Conservation (phyloP, 768 basidiomycete genomes). For the Lactifluus hygrophoroides region DNA sequence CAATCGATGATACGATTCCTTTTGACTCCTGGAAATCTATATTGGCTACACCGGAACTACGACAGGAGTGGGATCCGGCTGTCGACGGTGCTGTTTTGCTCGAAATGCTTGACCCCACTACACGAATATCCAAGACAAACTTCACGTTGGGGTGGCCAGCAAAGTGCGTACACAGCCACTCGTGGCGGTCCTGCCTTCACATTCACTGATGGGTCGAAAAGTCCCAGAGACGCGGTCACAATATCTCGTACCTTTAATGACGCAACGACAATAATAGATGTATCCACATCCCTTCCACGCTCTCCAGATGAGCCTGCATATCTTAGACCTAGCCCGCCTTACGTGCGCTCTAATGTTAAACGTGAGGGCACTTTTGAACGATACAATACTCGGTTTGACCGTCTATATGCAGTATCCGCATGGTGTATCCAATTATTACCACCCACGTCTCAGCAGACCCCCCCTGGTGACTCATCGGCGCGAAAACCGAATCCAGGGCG, state of each 20-base stretch:
- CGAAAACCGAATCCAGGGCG: conserved; percentile 26
- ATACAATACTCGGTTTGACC: conserved; percentile 4
- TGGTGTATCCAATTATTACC: conserved; percentile 81
- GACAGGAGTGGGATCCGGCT: conserved; percentile 90
- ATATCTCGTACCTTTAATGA: conserved; percentile 84
- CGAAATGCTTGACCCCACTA: conserved; percentile 80
- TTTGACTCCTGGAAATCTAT: conserved; percentile 78
- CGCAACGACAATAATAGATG: conserved; percentile 73
- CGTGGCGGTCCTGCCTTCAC: background rate
- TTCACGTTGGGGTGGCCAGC: conserved; percentile 96
- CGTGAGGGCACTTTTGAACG: conserved; percentile 35
- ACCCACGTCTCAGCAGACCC: conserved; percentile 28
- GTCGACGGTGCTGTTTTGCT: conserved; percentile 78
- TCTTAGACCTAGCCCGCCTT: conserved; percentile 84
- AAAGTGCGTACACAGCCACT: conserved; percentile 48
- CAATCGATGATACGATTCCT: conserved; percentile 44
- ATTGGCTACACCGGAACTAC: conserved; percentile 75
- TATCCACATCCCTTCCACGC: conserved; percentile 89
- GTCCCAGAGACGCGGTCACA: conserved; percentile 89
- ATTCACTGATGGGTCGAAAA: conserved; percentile 26
- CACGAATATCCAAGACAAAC: conserved; percentile 82
- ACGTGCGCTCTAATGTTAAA: conserved; percentile 79
- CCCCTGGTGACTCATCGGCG: conserved; percentile 19
- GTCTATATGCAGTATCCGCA: conserved; percentile 53
- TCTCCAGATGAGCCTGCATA: conserved; percentile 87